Conservation (phyloP, 306 rosid genomes). For the Hippophae rhamnoides region DNA sequence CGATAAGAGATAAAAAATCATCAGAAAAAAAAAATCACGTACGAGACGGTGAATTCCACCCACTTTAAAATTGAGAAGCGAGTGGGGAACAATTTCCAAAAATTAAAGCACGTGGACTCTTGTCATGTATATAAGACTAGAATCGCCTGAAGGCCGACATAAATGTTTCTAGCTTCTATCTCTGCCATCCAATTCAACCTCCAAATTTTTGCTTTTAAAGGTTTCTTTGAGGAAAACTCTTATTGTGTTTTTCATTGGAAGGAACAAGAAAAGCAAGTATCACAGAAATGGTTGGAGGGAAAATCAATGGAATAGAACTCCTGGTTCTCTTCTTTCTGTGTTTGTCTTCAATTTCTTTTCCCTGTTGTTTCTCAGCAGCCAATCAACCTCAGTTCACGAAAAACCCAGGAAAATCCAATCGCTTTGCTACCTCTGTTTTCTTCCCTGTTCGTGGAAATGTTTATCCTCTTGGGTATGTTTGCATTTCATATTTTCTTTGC, state of each 20-base stretch:
- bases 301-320: conserved; percentile 12
- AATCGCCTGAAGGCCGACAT: no score
- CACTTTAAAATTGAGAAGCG: no score
- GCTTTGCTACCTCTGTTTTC: conserved; percentile 17
- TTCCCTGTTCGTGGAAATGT: conserved; percentile 58
- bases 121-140: no score
- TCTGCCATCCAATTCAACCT: no score
- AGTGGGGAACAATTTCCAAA: no score
- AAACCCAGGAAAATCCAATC: background rate
- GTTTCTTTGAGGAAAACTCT: no score
- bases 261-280: background rate
- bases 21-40: no score
- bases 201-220: no score
- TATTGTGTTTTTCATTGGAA: background rate
- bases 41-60: no score
- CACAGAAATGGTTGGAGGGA: conserved; percentile 9
- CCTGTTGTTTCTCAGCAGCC: conserved; percentile 26
- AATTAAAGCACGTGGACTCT: no score
- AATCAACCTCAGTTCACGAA: conserved; percentile 12
- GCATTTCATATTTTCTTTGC: background rate
- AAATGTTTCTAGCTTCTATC: no score
- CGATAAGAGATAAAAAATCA: no score
- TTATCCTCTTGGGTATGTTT: conserved; percentile 68
- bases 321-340: conserved; percentile 17
- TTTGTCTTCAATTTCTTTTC: conserved; percentile 18